Conservation (phyloP, 2,329 filamentous ascomycete genomes). For the Esteya vermicola region DNA sequence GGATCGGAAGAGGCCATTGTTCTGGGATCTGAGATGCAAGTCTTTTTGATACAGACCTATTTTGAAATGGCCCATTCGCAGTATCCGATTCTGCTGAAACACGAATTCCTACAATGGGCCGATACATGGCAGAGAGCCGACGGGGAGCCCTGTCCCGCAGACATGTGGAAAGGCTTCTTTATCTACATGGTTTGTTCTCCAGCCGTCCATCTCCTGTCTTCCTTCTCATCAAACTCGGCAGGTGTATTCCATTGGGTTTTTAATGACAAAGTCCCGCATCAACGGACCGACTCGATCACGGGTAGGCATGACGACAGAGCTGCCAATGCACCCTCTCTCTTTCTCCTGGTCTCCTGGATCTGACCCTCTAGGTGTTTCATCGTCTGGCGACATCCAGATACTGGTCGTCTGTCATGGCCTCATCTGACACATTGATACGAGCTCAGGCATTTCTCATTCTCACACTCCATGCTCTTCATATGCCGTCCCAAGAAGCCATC, state of each 20-base stretch:
- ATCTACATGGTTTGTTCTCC: slow-evolving; percentile 13
- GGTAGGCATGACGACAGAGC: background rate
- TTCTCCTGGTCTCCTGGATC: too few species aligned
- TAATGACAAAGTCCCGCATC: slow-evolving; percentile 8
- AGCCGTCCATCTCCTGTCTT: too few species aligned
- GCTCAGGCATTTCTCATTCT: slow-evolving; percentile 13
- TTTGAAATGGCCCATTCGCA: slow-evolving; percentile 14
- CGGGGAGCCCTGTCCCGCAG: background rate
- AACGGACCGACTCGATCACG: slow-evolving; percentile 3
- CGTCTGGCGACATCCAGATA: slow-evolving; percentile 2
- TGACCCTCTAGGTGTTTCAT: slow-evolving; percentile 12
- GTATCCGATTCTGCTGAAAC: slow-evolving; percentile 10
- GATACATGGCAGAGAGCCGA: background rate
- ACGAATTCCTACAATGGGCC: slow-evolving; percentile 10
- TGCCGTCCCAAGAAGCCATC: slow-evolving; percentile 15
- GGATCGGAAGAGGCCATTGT: background rate
- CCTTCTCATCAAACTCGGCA: background rate
- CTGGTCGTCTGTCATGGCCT: slow-evolving; percentile 2
- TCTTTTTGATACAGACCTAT: slow-evolving; percentile 13
- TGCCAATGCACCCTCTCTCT: too few species aligned
- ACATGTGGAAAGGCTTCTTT: slow-evolving; percentile 15
- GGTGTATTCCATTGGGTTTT: slow-evolving; percentile 8
- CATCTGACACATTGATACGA: slow-evolving; percentile 9
- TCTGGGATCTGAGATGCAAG: slow-evolving; percentile 8
- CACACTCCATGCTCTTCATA: slow-evolving; percentile 13